Evolutionary conservation across 2,329 filamentous ascomycete genomes (phyloP).

Genomic region (Colletotrichum scovillei): DNA sequence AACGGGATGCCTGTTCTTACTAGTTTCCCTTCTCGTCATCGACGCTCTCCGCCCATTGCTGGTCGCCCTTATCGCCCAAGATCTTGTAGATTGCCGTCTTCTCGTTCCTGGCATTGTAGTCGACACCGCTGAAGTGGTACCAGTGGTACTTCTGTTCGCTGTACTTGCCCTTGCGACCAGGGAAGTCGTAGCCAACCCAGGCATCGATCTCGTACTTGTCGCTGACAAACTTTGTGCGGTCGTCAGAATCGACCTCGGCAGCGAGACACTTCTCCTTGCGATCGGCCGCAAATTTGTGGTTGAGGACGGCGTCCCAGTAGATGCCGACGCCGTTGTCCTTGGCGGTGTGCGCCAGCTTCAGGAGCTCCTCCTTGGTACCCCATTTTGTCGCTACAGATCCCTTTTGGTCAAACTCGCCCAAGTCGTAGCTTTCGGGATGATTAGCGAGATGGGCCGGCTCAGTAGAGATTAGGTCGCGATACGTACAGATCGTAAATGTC

Average conservation of each 20-base stretch:
- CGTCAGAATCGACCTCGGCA: conserved; percentile 71
- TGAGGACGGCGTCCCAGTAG: conserved; percentile 80
- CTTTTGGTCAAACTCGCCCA: conserved; percentile 82
- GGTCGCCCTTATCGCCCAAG: conserved; percentile 63
- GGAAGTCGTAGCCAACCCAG: conserved; percentile 78
- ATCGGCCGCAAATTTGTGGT: conserved; percentile 81
- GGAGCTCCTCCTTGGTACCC: conserved; percentile 73
- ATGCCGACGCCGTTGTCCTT: conserved; percentile 68
- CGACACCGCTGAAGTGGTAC: conserved; percentile 77
- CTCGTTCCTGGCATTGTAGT: conserved; percentile 70
- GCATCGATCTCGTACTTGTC: conserved; percentile 74
- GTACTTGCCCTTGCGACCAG: conserved; percentile 70
- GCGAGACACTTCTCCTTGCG: conserved; percentile 71
- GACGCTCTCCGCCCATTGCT: conserved; percentile 72
- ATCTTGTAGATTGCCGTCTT: conserved; percentile 78
- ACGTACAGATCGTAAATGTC: conserved; percentile 74
- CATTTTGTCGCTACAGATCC: conserved; percentile 74
- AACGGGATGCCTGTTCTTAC: conserved; percentile 59
- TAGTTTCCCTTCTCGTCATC: conserved; percentile 73
- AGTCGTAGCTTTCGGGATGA: conserved; percentile 56
- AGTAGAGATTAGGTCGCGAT: neutral
- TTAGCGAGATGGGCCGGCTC: neutral
- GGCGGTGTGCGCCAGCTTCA: conserved; percentile 63
- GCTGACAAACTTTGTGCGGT: conserved; percentile 67
- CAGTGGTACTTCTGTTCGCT: conserved; percentile 75